phyloP scores from a whole-genome alignment of 192 early-diverging fungal genomes.

The Dissophora ornata region DNA sequence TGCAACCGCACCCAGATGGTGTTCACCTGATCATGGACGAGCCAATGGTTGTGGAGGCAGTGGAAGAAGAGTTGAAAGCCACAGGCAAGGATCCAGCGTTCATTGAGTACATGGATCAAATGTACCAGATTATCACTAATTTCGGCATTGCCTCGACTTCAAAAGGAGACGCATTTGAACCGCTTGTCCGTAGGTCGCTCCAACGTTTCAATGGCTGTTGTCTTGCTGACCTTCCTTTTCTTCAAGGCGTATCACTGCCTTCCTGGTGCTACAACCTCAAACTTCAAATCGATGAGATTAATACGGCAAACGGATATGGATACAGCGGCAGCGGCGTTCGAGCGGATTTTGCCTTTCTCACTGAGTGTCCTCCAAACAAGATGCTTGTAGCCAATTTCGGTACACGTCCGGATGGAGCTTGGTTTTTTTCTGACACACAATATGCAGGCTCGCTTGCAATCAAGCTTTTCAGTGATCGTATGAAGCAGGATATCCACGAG shows the following conservation, averaged over 20 bases:
- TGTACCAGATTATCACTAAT: constrained; percentile 14
- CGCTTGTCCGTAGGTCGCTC: constrained; percentile 29
- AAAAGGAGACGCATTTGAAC: constrained; percentile 24
- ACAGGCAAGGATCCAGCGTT: constrained; percentile 4
- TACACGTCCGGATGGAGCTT: constrained; percentile 18
- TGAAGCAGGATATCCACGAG: neutral
- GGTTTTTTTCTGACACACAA: constrained; percentile 28
- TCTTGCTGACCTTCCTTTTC: constrained; percentile 39
- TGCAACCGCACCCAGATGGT: no score
- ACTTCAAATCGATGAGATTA: constrained; percentile 24
- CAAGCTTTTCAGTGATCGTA: constrained; percentile 1
- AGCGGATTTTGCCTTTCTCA: constrained; percentile 20
- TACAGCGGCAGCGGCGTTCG: neutral
- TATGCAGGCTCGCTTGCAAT: constrained; percentile 30
- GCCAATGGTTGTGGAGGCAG: constrained; percentile 28
- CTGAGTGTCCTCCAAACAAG: constrained; percentile 18
- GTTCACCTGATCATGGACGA: neutral
- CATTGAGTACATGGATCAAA: constrained; percentile 19
- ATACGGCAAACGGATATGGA: constrained; percentile 25
- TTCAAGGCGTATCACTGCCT: constrained; percentile 15
- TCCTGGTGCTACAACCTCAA: constrained; percentile 12
- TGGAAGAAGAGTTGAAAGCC: neutral
- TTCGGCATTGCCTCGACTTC: constrained; percentile 20
- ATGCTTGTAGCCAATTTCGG: constrained; percentile 3
- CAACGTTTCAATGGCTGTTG: constrained; percentile 24